Conservation (phyloP, 148 eudicot species). For the Rhododendron molle region DNA sequence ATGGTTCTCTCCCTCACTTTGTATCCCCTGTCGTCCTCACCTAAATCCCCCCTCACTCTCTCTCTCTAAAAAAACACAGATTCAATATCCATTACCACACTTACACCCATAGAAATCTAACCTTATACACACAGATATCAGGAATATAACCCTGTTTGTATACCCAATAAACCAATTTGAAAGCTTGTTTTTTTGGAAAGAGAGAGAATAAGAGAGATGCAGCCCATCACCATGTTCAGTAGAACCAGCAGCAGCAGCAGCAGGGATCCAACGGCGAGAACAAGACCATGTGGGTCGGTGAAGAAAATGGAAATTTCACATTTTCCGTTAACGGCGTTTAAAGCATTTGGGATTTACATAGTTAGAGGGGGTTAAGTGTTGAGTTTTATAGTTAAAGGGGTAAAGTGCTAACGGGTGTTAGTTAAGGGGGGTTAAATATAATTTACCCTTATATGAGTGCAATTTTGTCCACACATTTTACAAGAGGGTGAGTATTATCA, state of each 20-base stretch:
- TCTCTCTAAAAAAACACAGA: background rate
- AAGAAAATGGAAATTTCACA: no score
- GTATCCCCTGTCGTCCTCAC: background rate
- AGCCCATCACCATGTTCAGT: slow-evolving; percentile 27
- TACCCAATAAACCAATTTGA: background rate
- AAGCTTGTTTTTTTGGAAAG: background rate
- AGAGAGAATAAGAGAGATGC: slow-evolving; percentile 28
- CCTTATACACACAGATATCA: background rate
- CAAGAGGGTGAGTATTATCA: no score
- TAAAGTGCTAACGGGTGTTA: no score
- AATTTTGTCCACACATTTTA: no score
- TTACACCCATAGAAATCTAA: background rate
- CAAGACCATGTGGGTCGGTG: slow-evolving; percentile 94
- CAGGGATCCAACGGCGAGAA: slow-evolving; percentile 58
- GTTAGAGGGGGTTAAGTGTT: no score
- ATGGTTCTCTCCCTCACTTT: no score
- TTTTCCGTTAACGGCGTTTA: no score
- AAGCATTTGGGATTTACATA: no score
- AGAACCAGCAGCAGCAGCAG: slow-evolving; percentile 22
- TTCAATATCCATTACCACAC: background rate
- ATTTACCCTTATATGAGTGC: no score
- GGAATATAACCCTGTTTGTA: background rate
- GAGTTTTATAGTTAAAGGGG: no score
- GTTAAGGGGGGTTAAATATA: no score
- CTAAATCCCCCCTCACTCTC: background rate